Conservation (phyloP, 2,329 filamentous ascomycete genomes). For the Aspergillus novofumigatus region DNA sequence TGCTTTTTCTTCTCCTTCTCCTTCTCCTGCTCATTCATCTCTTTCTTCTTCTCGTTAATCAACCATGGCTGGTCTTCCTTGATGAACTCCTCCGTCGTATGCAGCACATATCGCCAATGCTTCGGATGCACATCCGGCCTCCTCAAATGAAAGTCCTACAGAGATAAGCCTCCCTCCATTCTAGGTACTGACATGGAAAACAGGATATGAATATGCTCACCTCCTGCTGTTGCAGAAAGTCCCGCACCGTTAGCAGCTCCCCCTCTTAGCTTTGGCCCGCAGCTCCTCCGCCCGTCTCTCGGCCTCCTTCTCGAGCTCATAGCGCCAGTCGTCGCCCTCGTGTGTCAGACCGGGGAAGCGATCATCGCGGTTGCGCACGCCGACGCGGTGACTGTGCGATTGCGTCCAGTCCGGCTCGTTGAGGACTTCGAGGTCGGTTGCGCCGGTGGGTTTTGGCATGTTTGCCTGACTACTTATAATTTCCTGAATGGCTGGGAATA, state of each 20-base stretch:
- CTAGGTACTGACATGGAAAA: too few species aligned
- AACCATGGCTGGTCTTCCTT: constrained; percentile 49
- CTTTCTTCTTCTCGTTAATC: constrained; percentile 41
- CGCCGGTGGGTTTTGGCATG: constrained; percentile 34
- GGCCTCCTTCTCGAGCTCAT: constrained; percentile 21
- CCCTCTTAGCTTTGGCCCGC: constrained; percentile 17
- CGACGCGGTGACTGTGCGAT: constrained; percentile 38
- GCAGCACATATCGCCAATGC: constrained; percentile 49
- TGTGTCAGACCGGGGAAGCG: constrained; percentile 39
- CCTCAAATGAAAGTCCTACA: constrained; percentile 42
- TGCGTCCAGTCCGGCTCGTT: constrained; percentile 43
- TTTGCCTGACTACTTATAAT: neutral
- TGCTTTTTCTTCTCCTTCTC: constrained; percentile 20
- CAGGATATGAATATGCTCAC: constrained; percentile 6
- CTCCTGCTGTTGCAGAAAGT: constrained; percentile 24
- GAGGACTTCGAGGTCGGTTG: constrained; percentile 36
- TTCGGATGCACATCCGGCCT: constrained; percentile 43
- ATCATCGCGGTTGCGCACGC: constrained; percentile 35
- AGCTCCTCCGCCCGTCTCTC: constrained; percentile 23
- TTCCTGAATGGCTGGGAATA: too few species aligned
- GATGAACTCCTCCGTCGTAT: constrained; percentile 48
- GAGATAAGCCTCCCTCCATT: neutral
- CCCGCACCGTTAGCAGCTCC: constrained; percentile 22
- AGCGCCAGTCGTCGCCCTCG: constrained; percentile 24
- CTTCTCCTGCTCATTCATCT: constrained; percentile 18